phyloP scores from a whole-genome alignment of 768 basidiomycete genomes.

The Suillus lakei region DNA sequence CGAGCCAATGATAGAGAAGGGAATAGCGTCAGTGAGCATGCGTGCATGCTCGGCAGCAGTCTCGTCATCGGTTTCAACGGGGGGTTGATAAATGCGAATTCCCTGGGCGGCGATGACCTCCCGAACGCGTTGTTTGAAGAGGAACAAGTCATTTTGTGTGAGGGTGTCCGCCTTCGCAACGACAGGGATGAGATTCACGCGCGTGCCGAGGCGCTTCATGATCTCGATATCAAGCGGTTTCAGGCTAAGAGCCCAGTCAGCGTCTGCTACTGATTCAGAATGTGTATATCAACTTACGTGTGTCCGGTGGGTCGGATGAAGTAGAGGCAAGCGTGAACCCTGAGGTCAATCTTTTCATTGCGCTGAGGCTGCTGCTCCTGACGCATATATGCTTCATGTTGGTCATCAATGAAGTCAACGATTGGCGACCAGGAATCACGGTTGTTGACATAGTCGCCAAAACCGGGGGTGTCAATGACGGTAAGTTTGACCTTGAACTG shows the following conservation, averaged over 20 bases:
- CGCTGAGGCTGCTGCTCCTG: conserved; percentile 99
- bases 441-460: conserved; percentile 99
- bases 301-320: conserved; percentile 97
- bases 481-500: conserved; percentile 99
- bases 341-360: conserved; percentile 89
- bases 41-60: conserved; percentile 88
- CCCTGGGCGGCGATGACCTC: conserved; percentile 90
- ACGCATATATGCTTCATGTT: conserved; percentile 94
- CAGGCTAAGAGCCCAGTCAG: conserved; percentile 46
- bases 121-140: conserved; percentile 94
- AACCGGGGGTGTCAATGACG: conserved; percentile 98
- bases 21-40: conserved; percentile 87
- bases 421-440: conserved; percentile 98
- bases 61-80: conserved; percentile 88
- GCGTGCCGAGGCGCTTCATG: conserved; percentile 98
- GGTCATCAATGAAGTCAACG: conserved; percentile 97
- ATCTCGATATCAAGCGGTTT: conserved; percentile 99
- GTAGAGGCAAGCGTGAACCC: conserved; percentile 96
- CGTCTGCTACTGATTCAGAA: background rate
- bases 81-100: conserved; percentile 94
- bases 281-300: conserved; percentile 63
- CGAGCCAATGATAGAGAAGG: conserved; percentile 98
- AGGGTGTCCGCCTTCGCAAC: conserved; percentile 98
- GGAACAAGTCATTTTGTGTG: conserved; percentile 87
- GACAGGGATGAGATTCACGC: conserved; percentile 98